Conservation (phyloP, 352 stramenopile genomes). For the Phytophthora tubulina region DNA sequence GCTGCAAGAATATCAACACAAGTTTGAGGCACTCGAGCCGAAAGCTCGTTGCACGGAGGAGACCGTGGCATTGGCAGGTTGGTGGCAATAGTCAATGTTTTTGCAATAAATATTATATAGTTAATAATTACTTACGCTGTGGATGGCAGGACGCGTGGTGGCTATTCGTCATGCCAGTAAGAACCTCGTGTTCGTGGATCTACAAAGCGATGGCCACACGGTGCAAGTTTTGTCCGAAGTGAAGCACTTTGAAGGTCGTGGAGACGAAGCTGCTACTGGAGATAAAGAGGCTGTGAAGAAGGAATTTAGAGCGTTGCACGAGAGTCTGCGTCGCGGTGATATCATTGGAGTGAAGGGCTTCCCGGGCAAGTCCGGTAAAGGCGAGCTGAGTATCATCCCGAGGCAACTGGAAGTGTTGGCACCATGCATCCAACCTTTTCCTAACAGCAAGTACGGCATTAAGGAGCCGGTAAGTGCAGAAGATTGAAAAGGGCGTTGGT, state of each 20-base stretch:
- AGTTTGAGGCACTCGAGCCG: slow-evolving; percentile 60
- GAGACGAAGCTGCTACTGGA: slow-evolving; percentile 19
- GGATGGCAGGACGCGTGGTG: slow-evolving; percentile 63
- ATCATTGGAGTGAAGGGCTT: slow-evolving; percentile 85
- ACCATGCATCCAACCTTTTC: slow-evolving; percentile 93
- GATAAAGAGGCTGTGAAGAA: slow-evolving; percentile 52
- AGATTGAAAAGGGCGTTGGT: neutral
- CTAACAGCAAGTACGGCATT: slow-evolving; percentile 95
- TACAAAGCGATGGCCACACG: slow-evolving; percentile 68
- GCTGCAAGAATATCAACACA: slow-evolving; percentile 64
- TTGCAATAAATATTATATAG: slow-evolving; percentile 4
- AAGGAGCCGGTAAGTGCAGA: slow-evolving; percentile 75
- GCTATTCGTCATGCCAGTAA: slow-evolving; percentile 84
- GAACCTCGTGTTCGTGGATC: slow-evolving; percentile 85
- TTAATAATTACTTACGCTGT: neutral
- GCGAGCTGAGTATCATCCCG: slow-evolving; percentile 86
- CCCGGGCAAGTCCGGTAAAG: slow-evolving; percentile 84
- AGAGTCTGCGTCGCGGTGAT: slow-evolving; percentile 81
- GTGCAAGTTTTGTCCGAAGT: slow-evolving; percentile 84
- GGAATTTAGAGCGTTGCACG: slow-evolving; percentile 70
- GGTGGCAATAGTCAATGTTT: neutral
- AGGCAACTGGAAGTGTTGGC: slow-evolving; percentile 93
- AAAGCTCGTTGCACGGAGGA: slow-evolving; percentile 70
- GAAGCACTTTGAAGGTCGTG: slow-evolving; percentile 72
- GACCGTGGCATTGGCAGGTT: slow-evolving; percentile 66